Conservation (phyloP, 1,139 yeast species). For the Lodderomyces beijingensis region DNA sequence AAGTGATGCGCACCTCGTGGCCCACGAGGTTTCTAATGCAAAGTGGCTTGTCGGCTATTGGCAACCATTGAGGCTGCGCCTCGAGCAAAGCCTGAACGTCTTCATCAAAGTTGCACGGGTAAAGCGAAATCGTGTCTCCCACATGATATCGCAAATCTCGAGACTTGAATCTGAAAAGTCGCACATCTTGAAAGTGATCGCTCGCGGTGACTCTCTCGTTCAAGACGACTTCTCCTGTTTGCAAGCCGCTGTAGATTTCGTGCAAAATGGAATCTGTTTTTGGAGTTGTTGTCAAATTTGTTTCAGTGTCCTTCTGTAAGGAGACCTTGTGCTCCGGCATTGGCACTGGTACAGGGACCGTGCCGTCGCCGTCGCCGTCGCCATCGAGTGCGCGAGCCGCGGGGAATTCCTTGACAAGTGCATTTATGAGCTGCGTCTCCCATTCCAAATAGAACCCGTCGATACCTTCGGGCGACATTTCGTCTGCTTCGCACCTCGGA, state of each 20-base stretch:
- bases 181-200: constrained; percentile 88
- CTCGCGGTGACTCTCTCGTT: constrained; percentile 61
- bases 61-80: constrained; percentile 67
- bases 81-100: constrained; percentile 65
- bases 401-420: constrained; percentile 19
- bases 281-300: background rate
- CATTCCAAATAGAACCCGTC: constrained; percentile 77
- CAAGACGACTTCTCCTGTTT: constrained; percentile 38
- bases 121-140: constrained; percentile 78
- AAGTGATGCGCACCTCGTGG: constrained; percentile 56
- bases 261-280: constrained; percentile 2
- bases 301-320: constrained; percentile 1
- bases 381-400: constrained; percentile 6
- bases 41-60: constrained; percentile 58
- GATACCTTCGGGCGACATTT: constrained; percentile 71
- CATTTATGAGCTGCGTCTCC: constrained; percentile 52
- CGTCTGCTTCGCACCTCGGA: constrained; percentile 85
- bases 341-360: constrained; percentile 11
- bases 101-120: constrained; percentile 63
- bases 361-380: constrained; percentile 2
- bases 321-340: constrained; percentile 15
- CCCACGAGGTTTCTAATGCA: constrained; percentile 21
- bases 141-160: constrained; percentile 46
- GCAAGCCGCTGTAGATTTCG: constrained; percentile 10
- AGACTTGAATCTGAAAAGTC: constrained; percentile 51